Evolutionary conservation across 2,329 filamentous ascomycete species (phyloP), one percentile per base, ranked within the genome.

Genomic region (Aspergillus carbonarius): DNA sequence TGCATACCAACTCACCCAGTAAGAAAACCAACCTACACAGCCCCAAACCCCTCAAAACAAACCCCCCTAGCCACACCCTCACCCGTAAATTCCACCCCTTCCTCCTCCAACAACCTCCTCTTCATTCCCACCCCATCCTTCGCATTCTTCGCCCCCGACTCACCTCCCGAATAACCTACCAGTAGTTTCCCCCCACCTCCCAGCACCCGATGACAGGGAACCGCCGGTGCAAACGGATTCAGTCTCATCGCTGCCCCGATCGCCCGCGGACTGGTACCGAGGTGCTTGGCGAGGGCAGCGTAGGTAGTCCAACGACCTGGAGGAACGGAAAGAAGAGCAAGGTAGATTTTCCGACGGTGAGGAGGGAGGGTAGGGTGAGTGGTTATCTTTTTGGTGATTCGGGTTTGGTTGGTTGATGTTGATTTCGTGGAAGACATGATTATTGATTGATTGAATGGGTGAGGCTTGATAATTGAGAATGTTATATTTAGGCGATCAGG

Each of bases 141-240:
- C 57, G 80, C 60, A 57, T 71, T 71, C 46, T 71, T 73, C 66
- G 5, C 77, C 77, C n/a, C 77, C 70, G 57, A 78, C 77, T 79
- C 81, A 81, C 34, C 72, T 13, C 82, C 82, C 37, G 79, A 76
- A 65, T 83, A 84, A 10, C 82, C 82, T 15, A 82, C 81, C 18
- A 84, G 70, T 6, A 70, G 80, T 25, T 48, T 48, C 12, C 90
- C 88, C 53, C 87, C 88, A 40, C 86, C 88, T 5, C 90, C 89
- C 48, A 96, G 84, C 20, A 93, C 88, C 9, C 92, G 83, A 74
- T 96, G 91, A 66, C 91, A 96, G 1, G 91, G 92, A 4, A 93
- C 88, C 34, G 85, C 82, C 0, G 92, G 91, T 13, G 92, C 91
- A 68, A 93, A 96, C 0, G 91, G 91, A 71, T 96, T 96, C 35